These are phyloP conservation scores for Hypoxylon trugodes DNA, from an alignment of 495 filamentous ascomycete genomes.

Conservation along the genomic window DNA sequence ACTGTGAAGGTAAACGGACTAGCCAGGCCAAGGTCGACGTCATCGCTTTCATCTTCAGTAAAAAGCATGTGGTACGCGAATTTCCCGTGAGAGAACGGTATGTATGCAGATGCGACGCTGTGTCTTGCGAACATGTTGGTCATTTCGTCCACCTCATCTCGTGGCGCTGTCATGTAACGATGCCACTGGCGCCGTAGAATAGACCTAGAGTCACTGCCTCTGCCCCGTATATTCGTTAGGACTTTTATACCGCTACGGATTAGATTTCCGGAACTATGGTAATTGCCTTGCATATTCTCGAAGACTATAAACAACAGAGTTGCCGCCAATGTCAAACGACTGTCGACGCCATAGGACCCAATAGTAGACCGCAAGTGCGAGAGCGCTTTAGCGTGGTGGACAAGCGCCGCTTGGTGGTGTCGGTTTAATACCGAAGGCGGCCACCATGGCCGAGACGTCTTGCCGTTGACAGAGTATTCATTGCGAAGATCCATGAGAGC, in stretches of 20 bases:
- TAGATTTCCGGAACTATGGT: constrained; percentile 37
- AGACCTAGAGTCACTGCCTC: constrained; percentile 13
- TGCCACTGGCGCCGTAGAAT: constrained; percentile 33
- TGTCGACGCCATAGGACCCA: constrained; percentile 27
- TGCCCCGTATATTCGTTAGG: constrained; percentile 29
- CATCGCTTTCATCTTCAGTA: constrained; percentile 33
- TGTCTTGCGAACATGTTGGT: constrained; percentile 37
- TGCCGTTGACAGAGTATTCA: constrained; percentile 2
- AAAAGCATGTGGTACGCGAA: constrained; percentile 40
- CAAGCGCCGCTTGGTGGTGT: constrained; percentile 37
- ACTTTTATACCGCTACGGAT: constrained; percentile 41
- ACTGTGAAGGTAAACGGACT: constrained; percentile 26
- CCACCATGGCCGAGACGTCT: constrained; percentile 28
- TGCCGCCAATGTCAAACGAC: constrained; percentile 33
- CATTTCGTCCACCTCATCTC: constrained; percentile 41
- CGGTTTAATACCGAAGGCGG: constrained; percentile 28
- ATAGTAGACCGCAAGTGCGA: constrained; percentile 38
- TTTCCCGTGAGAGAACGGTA: constrained; percentile 39
- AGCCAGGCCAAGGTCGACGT: background rate
- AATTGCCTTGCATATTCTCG: constrained; percentile 45
- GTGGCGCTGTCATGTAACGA: constrained; percentile 20
- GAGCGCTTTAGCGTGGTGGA: constrained; percentile 41
- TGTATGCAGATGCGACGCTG: constrained; percentile 28
- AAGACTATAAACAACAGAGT: constrained; percentile 43
- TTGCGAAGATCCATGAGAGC: constrained; percentile 34